These are phyloP conservation scores for Toxoplasma gondii DNA, from an alignment of 169 alveolate species.

Conservation along the genomic window DNA sequence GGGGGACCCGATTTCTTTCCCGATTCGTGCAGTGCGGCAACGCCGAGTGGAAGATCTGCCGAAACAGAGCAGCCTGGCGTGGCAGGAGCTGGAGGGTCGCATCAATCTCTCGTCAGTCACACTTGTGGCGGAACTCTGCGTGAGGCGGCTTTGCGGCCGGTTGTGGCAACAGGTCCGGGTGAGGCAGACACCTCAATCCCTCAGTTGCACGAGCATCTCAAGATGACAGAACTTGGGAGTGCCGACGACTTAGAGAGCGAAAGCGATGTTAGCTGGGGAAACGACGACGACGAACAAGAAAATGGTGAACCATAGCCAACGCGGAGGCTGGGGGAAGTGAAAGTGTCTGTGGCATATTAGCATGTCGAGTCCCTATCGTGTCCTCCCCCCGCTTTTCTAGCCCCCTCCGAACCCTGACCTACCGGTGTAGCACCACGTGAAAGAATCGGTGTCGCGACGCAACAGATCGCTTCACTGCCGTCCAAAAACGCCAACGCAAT, in stretches of 20 bases:
- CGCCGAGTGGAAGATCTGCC: no score
- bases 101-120: neutral
- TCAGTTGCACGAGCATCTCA: neutral
- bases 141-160: neutral
- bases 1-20: neutral
- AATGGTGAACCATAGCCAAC: neutral
- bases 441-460: no score
- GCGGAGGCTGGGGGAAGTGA: no score
- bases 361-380: no score
- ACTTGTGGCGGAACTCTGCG: no score
- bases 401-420: no score
- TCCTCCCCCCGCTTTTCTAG: no score
- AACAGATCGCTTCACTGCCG: no score
- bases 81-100: conserved; percentile 6
- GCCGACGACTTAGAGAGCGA: conserved; percentile 40
- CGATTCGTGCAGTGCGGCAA: neutral
- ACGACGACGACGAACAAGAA: conserved; percentile 24
- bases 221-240: neutral
- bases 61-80: neutral
- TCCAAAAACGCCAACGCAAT: no score
- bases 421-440: no score
- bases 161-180: neutral
- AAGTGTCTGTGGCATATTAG: no score
- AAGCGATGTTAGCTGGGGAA: conserved; percentile 64
- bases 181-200: neutral